Percentiles rank a stretch among this genome's conserved stretches.
These are phyloP conservation scores for Rhodotorula sp. DNA, from an alignment of 1,284 basidiomycete species.

Conservation along the genomic window DNA sequence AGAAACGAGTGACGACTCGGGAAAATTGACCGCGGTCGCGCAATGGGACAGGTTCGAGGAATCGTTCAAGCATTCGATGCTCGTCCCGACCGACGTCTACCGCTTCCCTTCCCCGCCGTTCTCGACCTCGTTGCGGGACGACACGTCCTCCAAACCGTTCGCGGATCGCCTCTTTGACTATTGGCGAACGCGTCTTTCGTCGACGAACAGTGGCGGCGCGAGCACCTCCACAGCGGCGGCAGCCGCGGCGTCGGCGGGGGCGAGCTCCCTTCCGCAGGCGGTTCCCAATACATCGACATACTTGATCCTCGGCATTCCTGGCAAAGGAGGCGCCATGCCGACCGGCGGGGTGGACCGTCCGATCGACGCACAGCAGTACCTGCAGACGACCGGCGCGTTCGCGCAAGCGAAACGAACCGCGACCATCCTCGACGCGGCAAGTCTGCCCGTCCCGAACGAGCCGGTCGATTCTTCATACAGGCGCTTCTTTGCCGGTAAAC, in stretches of 20 bases:
- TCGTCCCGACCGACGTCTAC: slow-evolving; percentile 61
- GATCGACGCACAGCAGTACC: slow-evolving; percentile 7
- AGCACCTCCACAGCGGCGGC: neutral
- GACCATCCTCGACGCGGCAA: neutral
- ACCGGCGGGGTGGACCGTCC: neutral
- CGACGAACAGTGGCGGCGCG: neutral
- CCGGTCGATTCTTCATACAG: neutral
- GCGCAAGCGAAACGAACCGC: neutral
- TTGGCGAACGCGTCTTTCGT: slow-evolving; percentile 13
- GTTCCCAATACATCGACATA: slow-evolving; percentile 17
- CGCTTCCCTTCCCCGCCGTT: slow-evolving; percentile 61
- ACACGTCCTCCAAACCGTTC: slow-evolving; percentile 30
- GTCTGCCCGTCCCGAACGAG: neutral
- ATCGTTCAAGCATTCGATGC: slow-evolving; percentile 62
- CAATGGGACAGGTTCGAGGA: slow-evolving; percentile 52
- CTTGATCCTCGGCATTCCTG: slow-evolving; percentile 12
- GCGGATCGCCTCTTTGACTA: slow-evolving; percentile 25
- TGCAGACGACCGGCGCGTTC: neutral
- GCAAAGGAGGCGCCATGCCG: neutral
- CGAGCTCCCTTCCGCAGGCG: neutral
- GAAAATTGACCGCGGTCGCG: neutral
- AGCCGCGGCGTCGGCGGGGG: slow-evolving; percentile 3
- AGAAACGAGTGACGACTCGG: neutral
- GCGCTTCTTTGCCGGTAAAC: slow-evolving; percentile 55
- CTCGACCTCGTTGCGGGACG: slow-evolving; percentile 36